Percentiles rank a stretch among this genome's conserved stretches.
These are phyloP conservation scores for Phalaenopsis equestris DNA, from an alignment of 106 monocot species.

Conservation along the genomic window DNA sequence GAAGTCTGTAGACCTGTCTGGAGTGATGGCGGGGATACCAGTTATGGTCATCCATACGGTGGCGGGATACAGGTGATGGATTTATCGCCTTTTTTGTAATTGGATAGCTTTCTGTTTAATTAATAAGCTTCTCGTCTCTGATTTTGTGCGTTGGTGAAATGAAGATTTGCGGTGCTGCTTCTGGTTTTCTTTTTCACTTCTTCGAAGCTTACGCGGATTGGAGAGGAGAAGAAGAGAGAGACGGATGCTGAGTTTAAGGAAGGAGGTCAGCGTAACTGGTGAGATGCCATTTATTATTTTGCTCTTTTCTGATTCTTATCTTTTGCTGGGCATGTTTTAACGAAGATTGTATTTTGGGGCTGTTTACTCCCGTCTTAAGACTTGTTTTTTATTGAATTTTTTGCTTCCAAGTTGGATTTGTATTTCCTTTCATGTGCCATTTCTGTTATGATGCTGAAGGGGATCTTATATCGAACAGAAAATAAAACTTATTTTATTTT, in stretches of 20 bases:
- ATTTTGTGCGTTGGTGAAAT: not conserved
- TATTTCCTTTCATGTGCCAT: not conserved
- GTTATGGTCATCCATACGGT: conserved; percentile 43
- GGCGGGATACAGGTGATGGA: conserved; percentile 44
- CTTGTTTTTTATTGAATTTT: not conserved
- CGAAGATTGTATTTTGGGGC: not conserved
- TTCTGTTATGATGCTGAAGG: not conserved
- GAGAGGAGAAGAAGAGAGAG: conserved; percentile 45
- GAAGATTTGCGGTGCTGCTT: conserved; percentile 44
- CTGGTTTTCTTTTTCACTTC: conserved; percentile 57
- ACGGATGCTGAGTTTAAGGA: conserved; percentile 51
- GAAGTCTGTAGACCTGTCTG: conserved; percentile 46
- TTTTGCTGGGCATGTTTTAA: not conserved
- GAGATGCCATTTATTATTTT: conserved; percentile 2
- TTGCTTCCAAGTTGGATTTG: not conserved
- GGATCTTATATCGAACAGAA: not conserved
- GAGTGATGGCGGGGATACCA: conserved; percentile 36
- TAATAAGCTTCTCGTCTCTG: not conserved
- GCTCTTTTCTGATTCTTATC: not conserved
- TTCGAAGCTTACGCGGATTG: conserved; percentile 43
- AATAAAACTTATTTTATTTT: not conserved
- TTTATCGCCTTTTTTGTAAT: not conserved
- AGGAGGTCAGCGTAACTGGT: conserved; percentile 62
- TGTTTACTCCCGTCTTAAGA: not conserved
- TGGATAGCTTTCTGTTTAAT: not conserved